phyloP scores from a whole-genome alignment of 2,329 filamentous ascomycete genomes.

The Neofusicoccum laricinum region DNA sequence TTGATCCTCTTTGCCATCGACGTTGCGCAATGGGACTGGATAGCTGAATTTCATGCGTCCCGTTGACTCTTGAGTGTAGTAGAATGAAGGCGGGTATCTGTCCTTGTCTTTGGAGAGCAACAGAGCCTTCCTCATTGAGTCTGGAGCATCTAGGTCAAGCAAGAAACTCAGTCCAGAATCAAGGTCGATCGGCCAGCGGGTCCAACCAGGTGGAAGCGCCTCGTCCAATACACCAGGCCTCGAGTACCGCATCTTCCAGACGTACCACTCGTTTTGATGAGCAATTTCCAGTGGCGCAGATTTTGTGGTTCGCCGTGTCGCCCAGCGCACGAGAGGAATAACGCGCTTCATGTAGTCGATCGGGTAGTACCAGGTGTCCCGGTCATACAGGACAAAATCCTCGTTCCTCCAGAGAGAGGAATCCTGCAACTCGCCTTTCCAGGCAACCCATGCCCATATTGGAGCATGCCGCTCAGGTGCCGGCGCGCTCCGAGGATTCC shows the following conservation, averaged over 20 bases:
- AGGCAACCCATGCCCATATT: neutral
- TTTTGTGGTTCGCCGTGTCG: neutral
- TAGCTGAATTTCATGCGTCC: neutral
- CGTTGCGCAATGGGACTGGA: neutral
- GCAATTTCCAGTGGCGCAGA: neutral
- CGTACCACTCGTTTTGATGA: neutral
- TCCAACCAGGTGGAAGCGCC: neutral
- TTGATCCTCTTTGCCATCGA: too few species aligned
- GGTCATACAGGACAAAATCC: neutral
- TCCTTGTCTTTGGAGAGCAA: neutral
- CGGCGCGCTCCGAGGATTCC: neutral
- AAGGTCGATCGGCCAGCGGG: neutral
- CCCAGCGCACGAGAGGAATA: neutral
- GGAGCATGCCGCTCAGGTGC: neutral
- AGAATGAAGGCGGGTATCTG: neutral
- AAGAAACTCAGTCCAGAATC: neutral
- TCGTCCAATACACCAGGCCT: neutral
- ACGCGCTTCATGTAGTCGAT: neutral
- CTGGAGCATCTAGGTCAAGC: neutral
- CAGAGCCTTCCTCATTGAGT: too few species aligned
- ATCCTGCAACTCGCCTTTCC: neutral
- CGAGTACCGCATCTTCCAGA: neutral
- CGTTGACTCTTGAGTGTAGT: neutral
- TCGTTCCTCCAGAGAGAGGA: neutral
- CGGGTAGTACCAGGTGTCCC: neutral